Evolutionary conservation across 768 basidiomycete species (phyloP), one percentile per base, ranked within the genome.

Genomic region (Suillus clintonianus): DNA sequence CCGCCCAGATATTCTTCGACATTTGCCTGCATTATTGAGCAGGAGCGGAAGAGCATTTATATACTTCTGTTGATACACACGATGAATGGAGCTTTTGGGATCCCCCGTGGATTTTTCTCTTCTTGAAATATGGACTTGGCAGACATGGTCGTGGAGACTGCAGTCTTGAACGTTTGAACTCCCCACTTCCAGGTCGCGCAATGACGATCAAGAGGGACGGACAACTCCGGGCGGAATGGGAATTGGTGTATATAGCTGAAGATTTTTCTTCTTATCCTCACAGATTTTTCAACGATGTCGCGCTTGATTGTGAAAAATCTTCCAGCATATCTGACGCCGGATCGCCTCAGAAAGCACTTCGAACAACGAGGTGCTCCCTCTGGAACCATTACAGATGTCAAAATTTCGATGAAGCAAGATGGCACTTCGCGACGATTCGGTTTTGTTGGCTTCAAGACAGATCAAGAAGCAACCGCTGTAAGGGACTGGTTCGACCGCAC

Each of bases 51-150:
- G 56, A 13, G 36, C 5, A 36, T 47, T 3, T 22, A 59, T 41
- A 34, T 36, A 19, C 9, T 5, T 50, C 9, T 5, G 4, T 36
- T 32, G n/a, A 60, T n/a, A 83, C 89, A 68, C 67, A 97, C 96
- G 60, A 99, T 90, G 72, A 99, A 99, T 0, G 94, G 93, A 4
- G 97, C 96, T 76, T 91, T 90, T 27, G 97, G 97, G 59, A 99
- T 99, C 5, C 97, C 97, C 59, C 97, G 82, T 0, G 95, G 89
- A 67, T 96, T 99, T 71, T 87, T 88, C 76, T 87, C 81, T 41
- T 70, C 76, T 45, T 69, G 70, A 65, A 74, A 79, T 73, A 72
- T 64, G 61, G 72, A 72, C 24, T 64, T 59, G 30, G 74, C 64
- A n/a, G 71, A 62, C 74, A 72, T 76, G 55, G 19, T 39, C 32